Percentiles rank a stretch among this genome's conserved stretches.
Conservation (phyloP, 2,329 filamentous ascomycete species). For the Massarina eburnea region DNA sequence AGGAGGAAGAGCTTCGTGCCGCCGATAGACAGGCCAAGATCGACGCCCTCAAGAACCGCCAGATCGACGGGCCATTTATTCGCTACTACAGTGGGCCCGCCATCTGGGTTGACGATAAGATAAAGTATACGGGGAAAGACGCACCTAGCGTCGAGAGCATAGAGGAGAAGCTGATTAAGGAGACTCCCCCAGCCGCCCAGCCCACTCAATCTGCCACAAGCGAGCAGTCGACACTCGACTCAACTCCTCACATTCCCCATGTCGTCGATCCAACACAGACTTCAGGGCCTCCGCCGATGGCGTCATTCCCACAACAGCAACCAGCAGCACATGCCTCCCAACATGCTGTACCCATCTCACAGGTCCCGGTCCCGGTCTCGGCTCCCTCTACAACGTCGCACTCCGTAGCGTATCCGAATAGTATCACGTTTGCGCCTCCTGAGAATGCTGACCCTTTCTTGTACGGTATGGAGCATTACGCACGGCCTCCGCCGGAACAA, state of each 20-base stretch:
- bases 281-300: constrained; percentile 13
- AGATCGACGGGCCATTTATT: constrained; percentile 84
- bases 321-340: constrained; percentile 10
- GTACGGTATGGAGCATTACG: constrained; percentile 43
- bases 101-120: constrained; percentile 74
- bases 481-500: constrained; percentile 10
- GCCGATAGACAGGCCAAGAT: constrained; percentile 81
- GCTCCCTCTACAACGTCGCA: constrained; percentile 29
- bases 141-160: constrained; percentile 39
- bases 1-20: constrained; percentile 84
- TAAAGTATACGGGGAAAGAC: constrained; percentile 65
- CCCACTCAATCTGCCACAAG: constrained; percentile 5
- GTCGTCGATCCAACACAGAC: constrained; percentile 12
- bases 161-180: constrained; percentile 41
- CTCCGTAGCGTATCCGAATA: constrained; percentile 28
- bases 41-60: constrained; percentile 83
- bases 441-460: constrained; percentile 37
- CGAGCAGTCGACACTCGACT: constrained; percentile 4
- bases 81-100: constrained; percentile 93
- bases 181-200: constrained; percentile 14
- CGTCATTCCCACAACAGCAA: constrained; percentile 17
- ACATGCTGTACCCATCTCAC: constrained; percentile 24
- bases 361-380: constrained; percentile 17
- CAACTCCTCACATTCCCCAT: constrained; percentile 4
- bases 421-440: constrained; percentile 38